Evolutionary conservation across 1,284 basidiomycete species (phyloP).

Genomic region (Leccinum solheimii): DNA sequence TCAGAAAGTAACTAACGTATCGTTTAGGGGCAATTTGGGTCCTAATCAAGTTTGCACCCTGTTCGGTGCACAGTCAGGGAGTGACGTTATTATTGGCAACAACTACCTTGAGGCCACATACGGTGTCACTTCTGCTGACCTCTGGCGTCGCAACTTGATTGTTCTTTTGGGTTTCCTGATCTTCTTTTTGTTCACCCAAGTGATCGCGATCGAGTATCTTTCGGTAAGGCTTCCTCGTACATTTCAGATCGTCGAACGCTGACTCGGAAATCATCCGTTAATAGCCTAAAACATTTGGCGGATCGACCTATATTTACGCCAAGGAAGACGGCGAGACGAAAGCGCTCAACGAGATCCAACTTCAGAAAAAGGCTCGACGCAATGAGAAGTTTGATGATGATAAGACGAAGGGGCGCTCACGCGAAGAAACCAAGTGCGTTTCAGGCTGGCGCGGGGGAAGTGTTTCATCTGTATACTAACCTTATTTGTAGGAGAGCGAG

Average conservation of each 20-base stretch:
- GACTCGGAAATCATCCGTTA: neutral
- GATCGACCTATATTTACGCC: slow-evolving; percentile 64
- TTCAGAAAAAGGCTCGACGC: slow-evolving; percentile 47
- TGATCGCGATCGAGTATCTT: slow-evolving; percentile 61
- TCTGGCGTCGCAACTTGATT: slow-evolving; percentile 63
- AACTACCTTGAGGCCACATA: slow-evolving; percentile 63
- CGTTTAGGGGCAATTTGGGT: slow-evolving; percentile 47
- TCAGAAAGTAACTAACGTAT: slow-evolving; percentile 3
- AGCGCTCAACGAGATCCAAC: slow-evolving; percentile 60
- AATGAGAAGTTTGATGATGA: slow-evolving; percentile 34
- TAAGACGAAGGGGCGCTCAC: slow-evolving; percentile 22
- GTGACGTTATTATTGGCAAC: slow-evolving; percentile 48
- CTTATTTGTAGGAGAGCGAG: neutral
- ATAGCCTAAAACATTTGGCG: slow-evolving; percentile 50
- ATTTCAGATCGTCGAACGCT: neutral
- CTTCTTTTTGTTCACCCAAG: slow-evolving; percentile 65
- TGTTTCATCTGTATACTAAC: neutral
- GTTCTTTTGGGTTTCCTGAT: slow-evolving; percentile 64
- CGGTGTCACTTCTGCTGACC: slow-evolving; percentile 48
- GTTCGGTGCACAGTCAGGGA: slow-evolving; percentile 56
- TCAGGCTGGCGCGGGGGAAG: no score
- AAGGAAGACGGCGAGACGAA: slow-evolving; percentile 71
- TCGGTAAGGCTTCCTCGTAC: slow-evolving; percentile 44
- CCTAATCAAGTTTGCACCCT: slow-evolving; percentile 71
- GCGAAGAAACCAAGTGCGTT: slow-evolving; percentile 24